Conservation (phyloP, 148 eudicot genomes). For the Suaeda aralocaspica region DNA sequence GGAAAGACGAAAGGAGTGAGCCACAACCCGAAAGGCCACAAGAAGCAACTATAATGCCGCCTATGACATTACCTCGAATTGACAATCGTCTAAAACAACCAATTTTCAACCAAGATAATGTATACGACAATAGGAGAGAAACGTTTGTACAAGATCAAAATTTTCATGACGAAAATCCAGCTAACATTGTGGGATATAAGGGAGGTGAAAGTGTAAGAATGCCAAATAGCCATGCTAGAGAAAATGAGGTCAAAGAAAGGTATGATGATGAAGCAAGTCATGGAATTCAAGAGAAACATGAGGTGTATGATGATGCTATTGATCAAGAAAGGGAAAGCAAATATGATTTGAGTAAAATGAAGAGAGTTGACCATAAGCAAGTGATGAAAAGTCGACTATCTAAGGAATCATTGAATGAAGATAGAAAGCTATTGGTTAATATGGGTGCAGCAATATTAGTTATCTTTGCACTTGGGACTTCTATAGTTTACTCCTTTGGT, state of each 20-base stretch:
- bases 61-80: not conserved
- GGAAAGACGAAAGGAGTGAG: too few relatives aligned
- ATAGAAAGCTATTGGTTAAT: conserved; percentile 46
- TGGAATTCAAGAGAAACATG: not conserved
- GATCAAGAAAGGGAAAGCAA: not conserved
- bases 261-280: not conserved
- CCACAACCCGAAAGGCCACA: not conserved
- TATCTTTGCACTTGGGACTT: conserved; percentile 51
- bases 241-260: not conserved
- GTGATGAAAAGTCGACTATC: conserved; percentile 1
- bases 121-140: not conserved
- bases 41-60: not conserved
- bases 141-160: not conserved
- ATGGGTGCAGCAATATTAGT: conserved; percentile 57
- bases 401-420: conserved; percentile 32
- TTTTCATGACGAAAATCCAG: not conserved
- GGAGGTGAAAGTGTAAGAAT: too few relatives aligned
- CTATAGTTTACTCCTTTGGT: conserved; percentile 37
- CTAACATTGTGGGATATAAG: too few relatives aligned
- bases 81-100: not conserved
- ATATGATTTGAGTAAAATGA: not conserved
- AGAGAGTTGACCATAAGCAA: conserved; percentile 8
- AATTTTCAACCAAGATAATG: not conserved
- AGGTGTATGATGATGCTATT: not conserved
- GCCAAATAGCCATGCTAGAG: too few relatives aligned